Conservation (phyloP, 805 yeast species). For the Zygosaccharomyces lentus region DNA sequence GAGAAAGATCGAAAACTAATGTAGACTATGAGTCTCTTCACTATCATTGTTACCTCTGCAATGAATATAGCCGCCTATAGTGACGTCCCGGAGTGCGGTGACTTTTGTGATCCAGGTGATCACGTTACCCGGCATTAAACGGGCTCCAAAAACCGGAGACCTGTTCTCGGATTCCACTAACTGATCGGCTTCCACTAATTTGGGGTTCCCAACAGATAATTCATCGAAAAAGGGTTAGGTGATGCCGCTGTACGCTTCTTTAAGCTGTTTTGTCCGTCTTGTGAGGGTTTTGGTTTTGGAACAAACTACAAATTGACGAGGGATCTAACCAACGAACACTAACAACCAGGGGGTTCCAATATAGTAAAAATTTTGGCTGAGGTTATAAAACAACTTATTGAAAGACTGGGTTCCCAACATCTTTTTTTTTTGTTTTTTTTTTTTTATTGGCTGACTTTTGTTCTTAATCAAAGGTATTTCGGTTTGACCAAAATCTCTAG, state of each 20-base stretch:
- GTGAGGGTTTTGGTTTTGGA: slow-evolving; percentile 4
- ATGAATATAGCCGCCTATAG: too few relatives aligned
- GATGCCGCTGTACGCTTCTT: slow-evolving; percentile 1
- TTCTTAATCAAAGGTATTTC: slow-evolving; percentile 20
- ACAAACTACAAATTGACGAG: slow-evolving; percentile 1
- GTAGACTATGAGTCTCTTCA: too few relatives aligned
- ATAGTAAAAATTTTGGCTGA: not conserved
- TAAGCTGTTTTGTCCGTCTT: slow-evolving; percentile 4
- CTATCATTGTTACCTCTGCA: too few relatives aligned
- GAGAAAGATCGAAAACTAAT: too few relatives aligned
- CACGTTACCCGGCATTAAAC: not conserved
- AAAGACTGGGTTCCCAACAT: not conserved
- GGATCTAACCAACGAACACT: not conserved
- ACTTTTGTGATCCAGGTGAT: not conserved
- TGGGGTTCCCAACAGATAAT: not conserved
- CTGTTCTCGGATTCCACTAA: slow-evolving; percentile 3
- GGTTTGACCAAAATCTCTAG: slow-evolving; percentile 1
- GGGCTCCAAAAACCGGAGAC: not conserved
- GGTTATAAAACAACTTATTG: not conserved
- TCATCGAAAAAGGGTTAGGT: slow-evolving; percentile 2
- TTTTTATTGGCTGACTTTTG: not conserved
- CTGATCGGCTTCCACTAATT: slow-evolving; percentile 1
- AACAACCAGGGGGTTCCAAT: not conserved
- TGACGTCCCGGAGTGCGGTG: not conserved
- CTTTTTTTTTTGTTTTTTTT: not conserved